These are phyloP conservation scores for Aspergillus novoparasiticus DNA, from an alignment of 2,329 filamentous ascomycete species.

Conservation along the genomic window DNA sequence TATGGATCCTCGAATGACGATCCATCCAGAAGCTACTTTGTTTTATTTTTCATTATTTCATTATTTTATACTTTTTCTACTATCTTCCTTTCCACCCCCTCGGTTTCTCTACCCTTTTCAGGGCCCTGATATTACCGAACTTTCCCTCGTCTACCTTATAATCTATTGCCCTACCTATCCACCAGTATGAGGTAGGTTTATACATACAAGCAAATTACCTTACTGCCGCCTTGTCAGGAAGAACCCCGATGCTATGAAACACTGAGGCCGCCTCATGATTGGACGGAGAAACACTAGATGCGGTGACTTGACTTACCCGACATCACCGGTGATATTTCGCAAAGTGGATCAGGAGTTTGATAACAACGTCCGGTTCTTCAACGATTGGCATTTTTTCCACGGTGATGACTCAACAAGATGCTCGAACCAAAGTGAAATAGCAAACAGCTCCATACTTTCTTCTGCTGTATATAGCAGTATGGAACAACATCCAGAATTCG, in stretches of 20 bases:
- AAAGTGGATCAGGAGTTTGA: neutral
- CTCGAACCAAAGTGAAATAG: neutral
- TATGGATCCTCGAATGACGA: conserved; percentile 5
- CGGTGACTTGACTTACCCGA: neutral
- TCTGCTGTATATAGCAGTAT: neutral
- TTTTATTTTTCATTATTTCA: neutral
- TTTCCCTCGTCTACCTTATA: neutral
- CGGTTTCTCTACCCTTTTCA: neutral
- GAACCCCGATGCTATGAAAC: neutral
- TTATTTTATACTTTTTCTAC: neutral
- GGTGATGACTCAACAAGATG: neutral
- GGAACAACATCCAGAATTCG: neutral
- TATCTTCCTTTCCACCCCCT: neutral
- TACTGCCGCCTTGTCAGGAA: neutral
- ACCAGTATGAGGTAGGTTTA: neutral
- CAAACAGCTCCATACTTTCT: neutral
- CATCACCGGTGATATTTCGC: neutral
- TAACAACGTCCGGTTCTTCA: neutral
- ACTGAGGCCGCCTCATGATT: neutral
- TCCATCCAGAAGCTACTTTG: neutral
- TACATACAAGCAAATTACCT: neutral
- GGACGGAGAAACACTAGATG: neutral
- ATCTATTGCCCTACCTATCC: neutral
- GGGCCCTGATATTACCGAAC: neutral
- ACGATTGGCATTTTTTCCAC: neutral